Evolutionary conservation across 2,329 filamentous ascomycete genomes (phyloP).

Genomic region (Gyromitra esculenta): DNA sequence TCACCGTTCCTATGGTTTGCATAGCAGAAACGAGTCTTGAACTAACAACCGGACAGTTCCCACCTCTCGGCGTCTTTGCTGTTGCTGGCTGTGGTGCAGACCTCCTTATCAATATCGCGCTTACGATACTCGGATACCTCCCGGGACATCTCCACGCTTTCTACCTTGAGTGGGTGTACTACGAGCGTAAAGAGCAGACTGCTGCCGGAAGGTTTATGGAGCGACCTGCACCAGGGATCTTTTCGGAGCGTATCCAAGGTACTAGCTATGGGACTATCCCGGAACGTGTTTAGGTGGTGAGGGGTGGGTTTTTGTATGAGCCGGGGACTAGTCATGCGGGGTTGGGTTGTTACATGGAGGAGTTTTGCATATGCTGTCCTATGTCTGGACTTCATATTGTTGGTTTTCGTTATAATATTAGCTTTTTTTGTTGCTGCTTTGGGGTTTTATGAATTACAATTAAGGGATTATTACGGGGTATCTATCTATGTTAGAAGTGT

Average conservation of each 20-base stretch:
- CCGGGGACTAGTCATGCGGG: background rate
- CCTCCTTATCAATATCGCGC: conserved; percentile 64
- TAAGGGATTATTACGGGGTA: background rate
- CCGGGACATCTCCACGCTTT: conserved; percentile 71
- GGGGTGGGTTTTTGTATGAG: background rate
- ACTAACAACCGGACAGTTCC: conserved; percentile 54
- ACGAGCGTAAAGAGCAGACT: conserved; percentile 74
- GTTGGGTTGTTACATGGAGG: background rate
- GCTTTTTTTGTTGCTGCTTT: background rate
- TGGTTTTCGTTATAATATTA: background rate
- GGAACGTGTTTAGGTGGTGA: conserved; percentile 14
- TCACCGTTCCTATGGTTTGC: background rate
- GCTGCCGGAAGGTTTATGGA: conserved; percentile 68
- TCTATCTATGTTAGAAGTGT: background rate
- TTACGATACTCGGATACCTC: conserved; percentile 63
- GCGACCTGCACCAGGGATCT: conserved; percentile 73
- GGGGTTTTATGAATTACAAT: background rate
- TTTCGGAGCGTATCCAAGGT: conserved; percentile 75
- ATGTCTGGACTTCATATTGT: background rate
- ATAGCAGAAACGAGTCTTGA: background rate
- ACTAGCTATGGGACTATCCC: conserved; percentile 43
- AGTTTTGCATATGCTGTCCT: background rate
- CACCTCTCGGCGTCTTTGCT: conserved; percentile 64
- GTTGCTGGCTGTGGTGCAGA: conserved; percentile 65
- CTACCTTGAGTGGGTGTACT: conserved; percentile 85